Evolutionary conservation across 495 filamentous ascomycete genomes (phyloP), one percentile per base, ranked within the genome.

Genomic region (Glonium stellatum): DNA sequence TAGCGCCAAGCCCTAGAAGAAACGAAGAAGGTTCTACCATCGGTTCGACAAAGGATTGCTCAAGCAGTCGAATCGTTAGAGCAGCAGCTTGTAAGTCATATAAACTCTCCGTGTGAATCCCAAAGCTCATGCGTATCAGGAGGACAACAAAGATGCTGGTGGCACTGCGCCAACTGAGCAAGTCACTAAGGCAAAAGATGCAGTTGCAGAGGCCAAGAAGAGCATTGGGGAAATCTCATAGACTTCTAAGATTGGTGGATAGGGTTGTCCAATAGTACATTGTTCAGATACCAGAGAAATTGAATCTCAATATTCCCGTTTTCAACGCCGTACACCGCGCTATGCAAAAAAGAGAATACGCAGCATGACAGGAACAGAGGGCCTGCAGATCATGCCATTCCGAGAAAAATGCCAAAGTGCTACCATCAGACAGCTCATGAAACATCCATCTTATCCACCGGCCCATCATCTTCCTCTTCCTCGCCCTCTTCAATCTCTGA

Each of bases 1-100:
- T 51, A 97, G 92, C 80, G 80, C 68, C 80, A 77, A 74, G 89
- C 87, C 18, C 73, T 89, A 15, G 81, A 91, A 62, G 88, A 96
- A 73, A 97, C 92, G 31, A 84, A 86, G 69, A 85, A 83, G 27
- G 83, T 96, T 12, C 84, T 95, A 58, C 86, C 80, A 12, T 79
- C 80, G 0, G 68, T 96, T 64, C 77, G 79, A 63, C 68, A 80
- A 68, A 84, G 86, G 70, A 85, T 95, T 62, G 65, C 64, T 11
- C 78, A 85, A 36, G 84, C 90, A 0, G 77, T 92, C 37, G 76
- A 79, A 41, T 84, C 81, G 55, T 77, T 97, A 48, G 82, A 92
- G 71, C 75, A 82, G 60, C 64, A 82, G 57, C 67, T 88, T 63
- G 85, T 87, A 60, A 72, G 82, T 75, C 21, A 21, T 31, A 31